Percentiles rank a stretch among this genome's conserved stretches.
phyloP scores from a whole-genome alignment of 148 eudicot species.

The Camellia sinensis region DNA sequence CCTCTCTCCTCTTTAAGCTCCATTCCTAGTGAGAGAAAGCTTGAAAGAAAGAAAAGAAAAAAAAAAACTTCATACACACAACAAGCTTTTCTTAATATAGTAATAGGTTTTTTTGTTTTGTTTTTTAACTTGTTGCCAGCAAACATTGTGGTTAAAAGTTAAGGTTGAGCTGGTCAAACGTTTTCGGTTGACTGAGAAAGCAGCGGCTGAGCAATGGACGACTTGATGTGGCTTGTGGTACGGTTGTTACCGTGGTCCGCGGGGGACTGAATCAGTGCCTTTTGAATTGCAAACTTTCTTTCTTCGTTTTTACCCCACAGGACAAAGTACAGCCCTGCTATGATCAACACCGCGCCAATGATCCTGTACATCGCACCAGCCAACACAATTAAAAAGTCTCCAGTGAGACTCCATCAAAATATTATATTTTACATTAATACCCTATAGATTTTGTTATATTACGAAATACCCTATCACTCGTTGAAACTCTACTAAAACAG shows the following conservation, averaged over 20 bases:
- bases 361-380: slow-evolving; percentile 52
- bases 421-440: not conserved
- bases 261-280: slow-evolving; percentile 50
- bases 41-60: slow-evolving; percentile 19
- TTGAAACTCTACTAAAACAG: too few species aligned
- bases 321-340: slow-evolving; percentile 82
- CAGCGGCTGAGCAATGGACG: slow-evolving; percentile 77
- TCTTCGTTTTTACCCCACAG: slow-evolving; percentile 95
- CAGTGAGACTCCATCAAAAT: not conserved
- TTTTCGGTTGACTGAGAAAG: slow-evolving; percentile 67
- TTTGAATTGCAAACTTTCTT: slow-evolving; percentile 50
- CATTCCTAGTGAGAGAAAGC: slow-evolving; percentile 38
- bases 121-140: not conserved
- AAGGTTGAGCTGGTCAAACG: slow-evolving; percentile 35
- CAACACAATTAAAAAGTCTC: not conserved
- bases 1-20: slow-evolving; percentile 22
- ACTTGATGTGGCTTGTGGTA: slow-evolving; percentile 45
- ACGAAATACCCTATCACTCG: too few species aligned
- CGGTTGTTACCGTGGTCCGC: slow-evolving; percentile 59
- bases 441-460: too few species aligned
- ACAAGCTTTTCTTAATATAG: slow-evolving; percentile 22
- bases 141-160: slow-evolving; percentile 7
- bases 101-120: not conserved
- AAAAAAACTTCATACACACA: slow-evolving; percentile 30
- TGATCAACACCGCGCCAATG: slow-evolving; percentile 86